Base-by-base conservation (phyloP, 139 green algal species). In the Diplosphaera chodatii region DNA sequence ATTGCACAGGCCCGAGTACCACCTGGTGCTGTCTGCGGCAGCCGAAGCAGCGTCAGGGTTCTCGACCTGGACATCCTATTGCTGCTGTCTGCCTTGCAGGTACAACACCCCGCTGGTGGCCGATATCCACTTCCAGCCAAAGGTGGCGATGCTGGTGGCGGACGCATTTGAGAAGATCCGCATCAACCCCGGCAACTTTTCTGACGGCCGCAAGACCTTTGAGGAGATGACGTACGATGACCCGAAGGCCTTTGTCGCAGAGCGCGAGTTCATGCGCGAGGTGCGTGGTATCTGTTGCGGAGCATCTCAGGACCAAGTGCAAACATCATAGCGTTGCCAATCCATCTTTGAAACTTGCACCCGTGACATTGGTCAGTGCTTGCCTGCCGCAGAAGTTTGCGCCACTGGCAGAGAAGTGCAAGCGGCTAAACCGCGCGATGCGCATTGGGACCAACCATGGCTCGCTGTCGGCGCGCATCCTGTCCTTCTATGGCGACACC, bases 371-470 rank as follows among this genome's bases (percentile, higher is more conserved):
- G n/a, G n/a, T n/a, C n/a, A n/a, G n/a, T n/a, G n/a, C n/a, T n/a
- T n/a, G n/a, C n/a, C n/a, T 41, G 62, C 48, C 66, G 31, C 78
- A 91, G 80, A 78, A 83, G 4, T 99, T 99, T 85, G 90, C 87
- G 20, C 93, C 92, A 18, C 84, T 99, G 73, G 95, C 99, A 66
- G 79, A 91, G 71, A 99, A 99, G 85, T 99, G 95, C 90, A 99
- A 99, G 87, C 64, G 89, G 66, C 84, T 98, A 67, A 85, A 84
- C 63, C 80, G 91, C 25, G 92, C 92, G 4, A 93, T 93, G 78
- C 91, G 95, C 69, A 99, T 99, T 69, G 95, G 95, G 56, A 99
- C 95, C 82, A 99, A 99, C 87, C 95, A 99, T 80, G 95, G 95
- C 78, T 93, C 82, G 32, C 85, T 99, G 29, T 96, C 88, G 15